Percentiles rank a stretch among this genome's conserved stretches.
Conservation (phyloP, 768 basidiomycete genomes). For the Grammothele lineata region DNA sequence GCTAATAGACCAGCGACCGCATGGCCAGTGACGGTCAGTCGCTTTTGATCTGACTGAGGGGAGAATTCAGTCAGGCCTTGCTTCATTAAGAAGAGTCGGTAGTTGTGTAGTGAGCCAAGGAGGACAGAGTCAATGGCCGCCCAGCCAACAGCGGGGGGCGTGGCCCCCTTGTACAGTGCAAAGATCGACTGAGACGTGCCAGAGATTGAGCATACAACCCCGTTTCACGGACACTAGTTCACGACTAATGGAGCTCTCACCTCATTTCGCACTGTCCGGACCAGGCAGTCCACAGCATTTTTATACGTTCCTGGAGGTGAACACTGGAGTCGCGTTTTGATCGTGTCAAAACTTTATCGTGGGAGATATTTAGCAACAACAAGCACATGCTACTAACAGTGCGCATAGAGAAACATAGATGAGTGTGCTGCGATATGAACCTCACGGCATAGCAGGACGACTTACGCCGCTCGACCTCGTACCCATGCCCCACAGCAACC, state of each 20-base stretch:
- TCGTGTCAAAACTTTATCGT: conserved; percentile 56
- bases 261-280: conserved; percentile 56
- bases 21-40: conserved; percentile 61
- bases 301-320: conserved; percentile 59
- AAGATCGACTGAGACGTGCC: conserved; percentile 44
- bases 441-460: too few species aligned
- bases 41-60: conserved; percentile 38
- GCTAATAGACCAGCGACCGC: conserved; percentile 65
- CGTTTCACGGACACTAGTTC: not conserved
- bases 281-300: conserved; percentile 56
- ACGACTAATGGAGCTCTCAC: conserved; percentile 32
- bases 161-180: conserved; percentile 72
- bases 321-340: conserved; percentile 72
- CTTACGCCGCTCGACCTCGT: not conserved
- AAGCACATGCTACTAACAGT: too few species aligned
- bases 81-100: conserved; percentile 54
- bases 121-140: conserved; percentile 68
- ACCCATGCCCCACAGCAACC: conserved; percentile 74
- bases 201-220: not conserved
- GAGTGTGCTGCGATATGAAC: too few species aligned
- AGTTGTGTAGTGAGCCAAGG: conserved; percentile 68
- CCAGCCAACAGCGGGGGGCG: conserved; percentile 71
- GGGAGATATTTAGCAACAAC: too few species aligned
- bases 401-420: too few species aligned
- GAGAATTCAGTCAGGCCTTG: conserved; percentile 50